Conservation (phyloP, 495 filamentous ascomycete genomes). For the Hypoxylon trugodes region DNA sequence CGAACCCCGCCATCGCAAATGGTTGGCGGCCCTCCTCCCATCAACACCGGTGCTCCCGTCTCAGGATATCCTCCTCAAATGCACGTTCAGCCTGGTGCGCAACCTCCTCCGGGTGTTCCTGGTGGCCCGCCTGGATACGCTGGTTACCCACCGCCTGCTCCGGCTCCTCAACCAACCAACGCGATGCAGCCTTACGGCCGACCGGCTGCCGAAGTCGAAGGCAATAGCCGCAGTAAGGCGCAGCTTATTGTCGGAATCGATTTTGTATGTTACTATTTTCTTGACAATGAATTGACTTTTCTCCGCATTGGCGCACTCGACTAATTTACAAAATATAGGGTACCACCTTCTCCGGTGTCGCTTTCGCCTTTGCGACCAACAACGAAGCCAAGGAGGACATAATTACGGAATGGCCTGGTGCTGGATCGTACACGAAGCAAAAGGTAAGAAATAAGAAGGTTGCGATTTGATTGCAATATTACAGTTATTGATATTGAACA, state of each 20-base stretch:
- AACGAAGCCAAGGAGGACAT: constrained; percentile 82
- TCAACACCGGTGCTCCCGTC: constrained; percentile 69
- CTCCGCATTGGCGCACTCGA: background rate
- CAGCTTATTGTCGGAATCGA: constrained; percentile 84
- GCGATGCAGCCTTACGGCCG: constrained; percentile 46
- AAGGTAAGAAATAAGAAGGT: constrained; percentile 59
- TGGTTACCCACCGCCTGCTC: constrained; percentile 53
- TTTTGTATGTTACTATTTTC: constrained; percentile 65
- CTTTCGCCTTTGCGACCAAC: constrained; percentile 78
- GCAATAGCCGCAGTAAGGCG: constrained; percentile 79
- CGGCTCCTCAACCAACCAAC: constrained; percentile 52
- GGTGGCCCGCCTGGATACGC: constrained; percentile 59
- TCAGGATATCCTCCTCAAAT: constrained; percentile 64
- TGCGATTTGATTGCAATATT: background rate
- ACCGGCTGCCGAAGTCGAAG: constrained; percentile 81
- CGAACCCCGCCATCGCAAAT: constrained; percentile 67
- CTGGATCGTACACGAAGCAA: constrained; percentile 78
- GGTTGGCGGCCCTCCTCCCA: constrained; percentile 74
- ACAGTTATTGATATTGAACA: constrained; percentile 44
- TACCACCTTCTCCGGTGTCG: constrained; percentile 78
- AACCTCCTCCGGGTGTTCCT: constrained; percentile 56
- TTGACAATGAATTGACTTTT: background rate
- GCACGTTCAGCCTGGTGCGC: constrained; percentile 58
- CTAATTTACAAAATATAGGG: constrained; percentile 58
- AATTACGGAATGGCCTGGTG: constrained; percentile 80